Evolutionary conservation across 441 rosid genomes (phyloP), one percentile per base, ranked within the genome.

Genomic region (Daphne laureola): DNA sequence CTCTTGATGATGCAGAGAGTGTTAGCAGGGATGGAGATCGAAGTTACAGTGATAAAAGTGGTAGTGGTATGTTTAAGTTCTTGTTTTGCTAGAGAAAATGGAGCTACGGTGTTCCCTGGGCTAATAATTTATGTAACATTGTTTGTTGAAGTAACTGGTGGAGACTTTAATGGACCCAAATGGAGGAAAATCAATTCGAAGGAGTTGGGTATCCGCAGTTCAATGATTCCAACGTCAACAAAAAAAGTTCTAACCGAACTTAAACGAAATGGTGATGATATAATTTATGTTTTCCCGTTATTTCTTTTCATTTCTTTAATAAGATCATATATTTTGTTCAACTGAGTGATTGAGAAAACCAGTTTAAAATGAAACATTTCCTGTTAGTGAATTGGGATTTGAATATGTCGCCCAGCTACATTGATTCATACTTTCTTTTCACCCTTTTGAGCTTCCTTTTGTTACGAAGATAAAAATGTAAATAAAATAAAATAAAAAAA

Each of bases 231-330:
- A 45, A 71, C 44, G 45, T 76, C 95, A 27, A 79, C 95, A 0
- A 80, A 66, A 59, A 72, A 70, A 69, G 95, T 90, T 65, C 95
- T 90, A 58, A 73, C 71, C 61, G 85, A 73, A 17, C 87, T 90
- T 54, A 84, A 73, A 69, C 66, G 42, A 43, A 76, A 64, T 76
- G 97, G 97, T 88, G 11, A 31, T 9, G 38, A 7, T 7, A 31
- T 31, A 31, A 31, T 31, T 6, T 31, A 31, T 6, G 8, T 31
- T 7, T 31, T 31, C 38, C 38, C 8, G 21, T 13, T 43, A 2
- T 38, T 58, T 14, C 12, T 58, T 45, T 53, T 31, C 38, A 2
- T 31, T 31, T 31, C 38, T 31, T 31, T 31, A 2, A 9, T 31
- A 31, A 26, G 18, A 38, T 50, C 25, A 17, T 49, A 2, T 57